A percentile compares a stretch with the other conserved stretches of the same genome.
Conservation (phyloP, 2,329 filamentous ascomycete species). For the Colletotrichum destructivum region DNA sequence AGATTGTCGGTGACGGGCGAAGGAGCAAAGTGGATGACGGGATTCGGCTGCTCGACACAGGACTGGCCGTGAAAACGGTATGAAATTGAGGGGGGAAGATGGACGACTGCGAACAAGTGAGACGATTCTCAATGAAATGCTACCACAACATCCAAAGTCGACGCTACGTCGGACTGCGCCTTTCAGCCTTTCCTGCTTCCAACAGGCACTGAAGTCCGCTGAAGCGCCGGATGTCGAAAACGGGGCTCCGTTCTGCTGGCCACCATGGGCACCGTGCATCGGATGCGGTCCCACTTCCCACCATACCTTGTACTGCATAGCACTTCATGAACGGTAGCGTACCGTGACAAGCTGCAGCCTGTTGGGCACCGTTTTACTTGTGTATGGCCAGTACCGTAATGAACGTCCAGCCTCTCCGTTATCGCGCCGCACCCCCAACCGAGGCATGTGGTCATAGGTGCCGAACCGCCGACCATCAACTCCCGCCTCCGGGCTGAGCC, state of each 20-base stretch:
- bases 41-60: constrained; percentile 10
- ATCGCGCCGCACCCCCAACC: constrained; percentile 27
- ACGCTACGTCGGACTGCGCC: constrained; percentile 19
- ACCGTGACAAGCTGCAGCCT: constrained; percentile 9
- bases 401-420: constrained; percentile 32
- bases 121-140: constrained; percentile 28
- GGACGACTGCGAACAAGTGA: constrained; percentile 17
- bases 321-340: not conserved
- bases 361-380: not conserved
- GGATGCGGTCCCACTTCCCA: constrained; percentile 1
- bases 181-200: constrained; percentile 38
- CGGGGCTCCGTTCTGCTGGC: constrained; percentile 33
- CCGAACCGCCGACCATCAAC: constrained; percentile 31
- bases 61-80: not conserved
- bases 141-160: constrained; percentile 6
- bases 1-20: constrained; percentile 34
- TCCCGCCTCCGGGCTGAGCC: constrained; percentile 1
- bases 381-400: not conserved
- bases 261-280: constrained; percentile 38
- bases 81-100: not conserved
- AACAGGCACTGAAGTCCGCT: constrained; percentile 40
- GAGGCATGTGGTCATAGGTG: constrained; percentile 43
- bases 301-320: not conserved
- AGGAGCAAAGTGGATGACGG: constrained; percentile 16
- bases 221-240: constrained; percentile 37